Percentiles rank a stretch among this genome's conserved stretches.
Evolutionary conservation across 768 basidiomycete genomes (phyloP).

Genomic region (Naganishia friedmannii): DNA sequence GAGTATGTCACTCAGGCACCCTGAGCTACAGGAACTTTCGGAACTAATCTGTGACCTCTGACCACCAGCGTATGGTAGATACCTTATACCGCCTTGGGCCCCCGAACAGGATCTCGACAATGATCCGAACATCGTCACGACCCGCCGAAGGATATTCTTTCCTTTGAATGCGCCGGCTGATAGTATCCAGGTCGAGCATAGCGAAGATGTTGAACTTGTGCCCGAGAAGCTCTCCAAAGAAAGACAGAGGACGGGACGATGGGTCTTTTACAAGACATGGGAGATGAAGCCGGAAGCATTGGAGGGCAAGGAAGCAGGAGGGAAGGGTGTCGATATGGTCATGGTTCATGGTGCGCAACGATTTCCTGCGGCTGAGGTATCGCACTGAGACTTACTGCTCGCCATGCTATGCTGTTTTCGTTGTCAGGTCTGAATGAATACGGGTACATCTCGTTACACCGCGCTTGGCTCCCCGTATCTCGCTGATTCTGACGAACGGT

Average conservation of each 20-base stretch:
- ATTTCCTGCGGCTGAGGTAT: too few relatives aligned
- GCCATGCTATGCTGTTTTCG: background rate
- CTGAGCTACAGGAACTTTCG: too few relatives aligned
- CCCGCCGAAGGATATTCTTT: constrained; percentile 48
- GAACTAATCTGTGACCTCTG: too few relatives aligned
- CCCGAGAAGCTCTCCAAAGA: constrained; percentile 44
- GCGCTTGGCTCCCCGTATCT: background rate
- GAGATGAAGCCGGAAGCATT: constrained; percentile 38
- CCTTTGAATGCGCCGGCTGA: constrained; percentile 37
- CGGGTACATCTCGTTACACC: constrained; percentile 32
- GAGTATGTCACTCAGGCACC: constrained; percentile 22
- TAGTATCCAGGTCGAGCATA: constrained; percentile 41
- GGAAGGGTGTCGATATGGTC: constrained; percentile 49
- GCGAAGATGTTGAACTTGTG: constrained; percentile 47
- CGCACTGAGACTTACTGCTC: too few relatives aligned
- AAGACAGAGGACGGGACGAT: constrained; percentile 40
- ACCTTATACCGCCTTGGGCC: constrained; percentile 43
- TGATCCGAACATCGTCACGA: constrained; percentile 39
- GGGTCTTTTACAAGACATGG: constrained; percentile 53
- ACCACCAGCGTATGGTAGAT: constrained; percentile 50
- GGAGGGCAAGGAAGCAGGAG: constrained; percentile 46
- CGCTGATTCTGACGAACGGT: background rate
- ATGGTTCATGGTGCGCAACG: constrained; percentile 50
- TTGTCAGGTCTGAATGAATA: constrained; percentile 45
- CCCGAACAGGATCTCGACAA: constrained; percentile 43